Conservation (phyloP, 352 stramenopile genomes). For the Pythium aristosporum region DNA sequence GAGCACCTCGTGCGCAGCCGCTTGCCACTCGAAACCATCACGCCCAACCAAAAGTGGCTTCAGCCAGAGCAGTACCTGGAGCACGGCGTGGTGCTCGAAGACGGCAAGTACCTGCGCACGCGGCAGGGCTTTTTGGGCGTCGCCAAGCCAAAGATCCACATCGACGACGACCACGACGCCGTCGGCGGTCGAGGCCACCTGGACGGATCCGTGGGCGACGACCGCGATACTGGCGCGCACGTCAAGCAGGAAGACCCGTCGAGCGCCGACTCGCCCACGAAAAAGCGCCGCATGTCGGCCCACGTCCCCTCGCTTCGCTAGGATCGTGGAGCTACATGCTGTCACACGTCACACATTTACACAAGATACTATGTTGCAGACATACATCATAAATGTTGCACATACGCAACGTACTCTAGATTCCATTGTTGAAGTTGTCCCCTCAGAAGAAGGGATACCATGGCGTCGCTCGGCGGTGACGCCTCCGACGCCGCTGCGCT, state of each 20-base stretch:
- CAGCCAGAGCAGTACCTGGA: constrained; percentile 25
- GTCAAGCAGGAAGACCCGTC: constrained; percentile 4
- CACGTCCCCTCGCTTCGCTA: constrained; percentile 27
- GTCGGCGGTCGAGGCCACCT: constrained; percentile 19
- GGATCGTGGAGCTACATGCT: not conserved
- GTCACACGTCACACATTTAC: constrained; percentile 19
- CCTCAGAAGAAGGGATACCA: constrained; percentile 1
- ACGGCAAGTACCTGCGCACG: constrained; percentile 33
- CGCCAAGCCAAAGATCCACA: constrained; percentile 38
- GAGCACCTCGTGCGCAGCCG: constrained; percentile 32
- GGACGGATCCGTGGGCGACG: not conserved
- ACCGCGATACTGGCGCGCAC: not conserved
- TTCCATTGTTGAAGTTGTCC: constrained; percentile 14
- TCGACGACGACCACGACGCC: constrained; percentile 26
- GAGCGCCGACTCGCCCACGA: constrained; percentile 22
- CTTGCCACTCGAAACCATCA: constrained; percentile 25
- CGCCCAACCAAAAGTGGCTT: constrained; percentile 25
- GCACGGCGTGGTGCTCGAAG: constrained; percentile 28
- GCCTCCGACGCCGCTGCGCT: not conserved
- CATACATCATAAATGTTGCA: not conserved
- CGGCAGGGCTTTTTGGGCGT: constrained; percentile 45
- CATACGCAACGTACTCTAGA: not conserved
- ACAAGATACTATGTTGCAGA: constrained; percentile 25
- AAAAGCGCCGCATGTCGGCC: constrained; percentile 28
- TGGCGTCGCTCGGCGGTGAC: not conserved